These are phyloP conservation scores for Lactifluus hygrophoroides DNA, from an alignment of 768 basidiomycete species.

Conservation along the genomic window DNA sequence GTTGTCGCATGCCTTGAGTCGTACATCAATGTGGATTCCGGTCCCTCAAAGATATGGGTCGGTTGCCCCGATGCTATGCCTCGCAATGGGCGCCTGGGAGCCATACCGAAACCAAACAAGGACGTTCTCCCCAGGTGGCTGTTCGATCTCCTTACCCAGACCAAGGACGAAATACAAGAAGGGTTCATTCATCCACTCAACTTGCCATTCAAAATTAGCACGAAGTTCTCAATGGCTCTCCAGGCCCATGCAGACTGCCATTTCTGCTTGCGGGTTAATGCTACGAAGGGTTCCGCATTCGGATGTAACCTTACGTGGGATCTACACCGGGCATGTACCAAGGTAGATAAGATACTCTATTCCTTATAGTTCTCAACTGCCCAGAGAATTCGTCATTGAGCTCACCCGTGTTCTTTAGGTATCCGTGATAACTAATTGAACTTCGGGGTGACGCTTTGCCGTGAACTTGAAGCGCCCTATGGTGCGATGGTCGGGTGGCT, in stretches of 20 bases:
- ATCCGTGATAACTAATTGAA: too few relatives aligned
- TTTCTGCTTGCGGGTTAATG: neutral
- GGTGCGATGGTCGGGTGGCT: too few relatives aligned
- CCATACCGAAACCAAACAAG: neutral
- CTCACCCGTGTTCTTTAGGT: too few relatives aligned
- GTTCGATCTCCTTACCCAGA: neutral
- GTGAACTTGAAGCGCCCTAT: too few relatives aligned
- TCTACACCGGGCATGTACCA: neutral
- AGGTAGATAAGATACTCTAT: neutral
- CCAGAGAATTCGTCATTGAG: too few relatives aligned
- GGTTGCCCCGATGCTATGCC: neutral
- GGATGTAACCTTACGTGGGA: neutral
- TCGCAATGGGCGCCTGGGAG: accelerated
- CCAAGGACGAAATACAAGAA: neutral
- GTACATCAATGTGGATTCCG: neutral
- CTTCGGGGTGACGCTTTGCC: too few relatives aligned
- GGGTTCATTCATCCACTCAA: neutral
- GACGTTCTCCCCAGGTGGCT: neutral
- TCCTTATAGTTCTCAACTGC: too few relatives aligned
- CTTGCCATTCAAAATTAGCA: neutral
- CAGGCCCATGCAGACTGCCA: neutral
- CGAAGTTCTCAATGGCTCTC: neutral
- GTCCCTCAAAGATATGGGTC: neutral
- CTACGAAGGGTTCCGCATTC: neutral
- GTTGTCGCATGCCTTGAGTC: neutral